Base-by-base conservation (phyloP, 2,329 filamentous ascomycete species). In the Alternaria burnsii region DNA sequence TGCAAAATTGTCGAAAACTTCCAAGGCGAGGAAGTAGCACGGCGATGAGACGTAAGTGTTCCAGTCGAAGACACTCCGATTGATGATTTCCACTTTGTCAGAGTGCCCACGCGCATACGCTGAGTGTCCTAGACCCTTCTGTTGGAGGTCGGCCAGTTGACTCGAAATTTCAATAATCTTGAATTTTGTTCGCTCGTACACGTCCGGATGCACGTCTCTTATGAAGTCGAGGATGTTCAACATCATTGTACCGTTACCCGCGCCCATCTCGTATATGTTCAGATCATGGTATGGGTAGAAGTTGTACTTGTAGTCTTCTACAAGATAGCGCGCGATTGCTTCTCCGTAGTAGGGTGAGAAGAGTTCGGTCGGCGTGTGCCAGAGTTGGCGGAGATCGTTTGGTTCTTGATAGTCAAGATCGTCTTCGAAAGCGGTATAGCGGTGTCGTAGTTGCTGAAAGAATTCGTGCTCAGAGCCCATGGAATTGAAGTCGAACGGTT, bases 261-360 rank as follows among this genome's bases (percentile, higher is more conserved):
- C 95, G 53, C 95, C 95, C 91, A 99, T 97, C 79, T 99, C 95
- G 85, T 97, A 99, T 78, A 99, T 96, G 71, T 97, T 92, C 53
- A 99, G 87, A 80, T 99, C 95, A 80, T 97, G 90, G 83, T 98
- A 97, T 3, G 95, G 95, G 77, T 95, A 98, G 57, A 93, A 88
- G 44, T 92, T 92, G 76, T 97, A 88, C 77, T 95, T 93, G 85
- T 99, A 99, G 82, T 99, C 97, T 68, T 92, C 90, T 68, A 98
- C 89, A 44, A 99, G 87, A 78, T 98, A 97, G 20, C 94, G 90
- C n/a, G 94, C 95, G 69, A 99, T 92, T 34, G 95, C 92, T 83
- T 99, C 94, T 75, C 94, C 96, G 78, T 99, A 99, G 80, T 94
- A 96, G 0, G 96, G 95, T 32, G 92, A 88, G 82, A 99, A 99